These are phyloP conservation scores for Albophoma yamanashiensis DNA, from an alignment of 2,329 filamentous ascomycete genomes.

Conservation along the genomic window DNA sequence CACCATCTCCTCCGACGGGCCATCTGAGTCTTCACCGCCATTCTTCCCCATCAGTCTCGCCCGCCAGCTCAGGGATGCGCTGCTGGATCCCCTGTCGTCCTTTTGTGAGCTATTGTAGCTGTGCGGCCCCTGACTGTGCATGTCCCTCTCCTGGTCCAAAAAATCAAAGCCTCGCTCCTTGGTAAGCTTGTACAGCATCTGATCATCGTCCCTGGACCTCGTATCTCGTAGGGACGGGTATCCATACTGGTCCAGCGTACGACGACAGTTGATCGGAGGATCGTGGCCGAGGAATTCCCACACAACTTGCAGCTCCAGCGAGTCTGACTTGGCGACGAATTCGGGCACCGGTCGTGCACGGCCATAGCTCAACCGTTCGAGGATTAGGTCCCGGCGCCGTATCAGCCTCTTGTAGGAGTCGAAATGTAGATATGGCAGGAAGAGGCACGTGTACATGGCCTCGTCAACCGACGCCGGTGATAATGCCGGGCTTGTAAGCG, in stretches of 20 bases:
- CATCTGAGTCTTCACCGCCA: constrained; percentile 6
- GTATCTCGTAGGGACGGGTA: constrained; percentile 53
- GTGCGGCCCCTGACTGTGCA: constrained; percentile 19
- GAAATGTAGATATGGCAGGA: constrained; percentile 52
- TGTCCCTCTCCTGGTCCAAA: constrained; percentile 10
- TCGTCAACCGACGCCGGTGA: constrained; percentile 15
- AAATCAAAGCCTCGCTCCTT: constrained; percentile 28
- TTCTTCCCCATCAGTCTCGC: constrained; percentile 10
- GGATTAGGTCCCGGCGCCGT: constrained; percentile 42
- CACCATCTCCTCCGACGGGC: constrained; percentile 24
- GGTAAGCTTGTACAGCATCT: constrained; percentile 57
- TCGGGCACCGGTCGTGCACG: constrained; percentile 44
- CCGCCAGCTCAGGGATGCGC: constrained; percentile 12
- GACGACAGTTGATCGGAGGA: constrained; percentile 48
- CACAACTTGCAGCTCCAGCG: constrained; percentile 47
- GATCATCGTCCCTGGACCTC: constrained; percentile 50
- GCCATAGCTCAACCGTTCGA: constrained; percentile 39
- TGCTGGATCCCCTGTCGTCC: constrained; percentile 13
- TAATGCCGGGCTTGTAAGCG: constrained; percentile 15
- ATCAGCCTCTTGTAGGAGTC: constrained; percentile 51
- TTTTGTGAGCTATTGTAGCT: constrained; percentile 15
- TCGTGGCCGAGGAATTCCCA: constrained; percentile 54
- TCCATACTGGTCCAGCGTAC: constrained; percentile 53
- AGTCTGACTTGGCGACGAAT: constrained; percentile 41
- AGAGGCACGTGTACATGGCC: constrained; percentile 34